Base-by-base conservation (phyloP, 805 yeast species). In the Candida takata region DNA sequence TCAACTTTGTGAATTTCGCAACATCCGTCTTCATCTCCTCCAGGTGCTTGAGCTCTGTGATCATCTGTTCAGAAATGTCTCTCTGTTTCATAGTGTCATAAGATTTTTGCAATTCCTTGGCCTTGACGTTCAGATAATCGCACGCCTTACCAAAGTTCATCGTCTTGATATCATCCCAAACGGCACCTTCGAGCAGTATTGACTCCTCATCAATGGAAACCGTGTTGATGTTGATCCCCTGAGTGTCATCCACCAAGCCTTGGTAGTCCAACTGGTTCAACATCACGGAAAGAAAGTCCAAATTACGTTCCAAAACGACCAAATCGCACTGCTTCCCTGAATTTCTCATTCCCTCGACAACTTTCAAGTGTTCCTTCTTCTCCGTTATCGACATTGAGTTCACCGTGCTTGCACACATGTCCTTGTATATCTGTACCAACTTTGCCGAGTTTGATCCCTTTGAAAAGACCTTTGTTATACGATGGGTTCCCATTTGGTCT, bases 121-220 rank as follows among this genome's bases (percentile, higher is more conserved):
- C 97, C 38, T 77, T 64, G 18, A 64, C 55, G 54, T 86, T 88
- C 30, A 92, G 65, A 18, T 69, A 67, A 6, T 74, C 70, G 2
- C 97, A 97, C 24, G 88, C 79, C 18, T 77, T 69, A 2, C 88
- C 82, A 57, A 92, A 88, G 44, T 87, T 87, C 37, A 77, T 61
- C 46, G 64, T 74, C 6, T 79, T 61, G 9, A 65, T 61, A 4
- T 52, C 56, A 25, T 60, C 61, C 13, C 44, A 41, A 13, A 43
- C 38, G 10, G 33, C 48, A 15, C 38, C 38, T 7, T 32, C 36
- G 20, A 35, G 36, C 8, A 30, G 12, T 3, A 36, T 30, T 13
- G 53, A 45, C 36, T 54, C 50, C 8, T 41, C 51, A 24, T 48
- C 43, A 15, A 60, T 29, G 16, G 47, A 51, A 3, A 55, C 44